Evolutionary conservation across 176 grass and related monocot species (phyloP).

Genomic region (Oryza australiensis): DNA sequence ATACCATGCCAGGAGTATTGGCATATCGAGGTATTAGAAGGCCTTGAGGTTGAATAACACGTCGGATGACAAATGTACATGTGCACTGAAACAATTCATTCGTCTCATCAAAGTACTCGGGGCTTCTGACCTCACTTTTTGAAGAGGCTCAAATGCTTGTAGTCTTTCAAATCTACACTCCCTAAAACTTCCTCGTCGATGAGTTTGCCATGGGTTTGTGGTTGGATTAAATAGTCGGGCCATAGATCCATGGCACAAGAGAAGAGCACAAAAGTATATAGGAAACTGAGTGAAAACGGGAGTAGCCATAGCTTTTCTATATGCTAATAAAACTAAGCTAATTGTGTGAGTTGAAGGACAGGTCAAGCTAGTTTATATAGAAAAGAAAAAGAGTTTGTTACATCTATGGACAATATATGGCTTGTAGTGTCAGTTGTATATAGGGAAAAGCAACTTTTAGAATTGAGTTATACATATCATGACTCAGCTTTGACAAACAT

Average conservation of each 20-base stretch:
- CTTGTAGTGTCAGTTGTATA: background rate
- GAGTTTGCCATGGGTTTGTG: background rate
- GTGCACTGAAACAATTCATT: constrained; percentile 43
- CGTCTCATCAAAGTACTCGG: constrained; percentile 46
- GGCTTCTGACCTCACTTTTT: constrained; percentile 36
- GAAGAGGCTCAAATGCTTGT: background rate
- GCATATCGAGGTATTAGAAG: background rate
- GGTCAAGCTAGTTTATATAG: constrained; percentile 20
- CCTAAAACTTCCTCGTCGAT: background rate
- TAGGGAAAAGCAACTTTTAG: background rate
- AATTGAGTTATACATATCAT: background rate
- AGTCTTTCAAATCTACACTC: background rate
- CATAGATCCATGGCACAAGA: background rate
- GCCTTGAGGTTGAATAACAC: background rate
- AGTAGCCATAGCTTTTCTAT: constrained; percentile 21
- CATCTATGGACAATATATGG: background rate
- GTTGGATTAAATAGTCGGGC: background rate
- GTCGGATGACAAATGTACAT: background rate
- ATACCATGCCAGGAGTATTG: background rate
- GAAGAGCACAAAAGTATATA: constrained; percentile 7
- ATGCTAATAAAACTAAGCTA: background rate
- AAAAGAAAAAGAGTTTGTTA: constrained; percentile 8
- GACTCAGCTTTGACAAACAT: background rate
- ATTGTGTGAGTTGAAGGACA: background rate
- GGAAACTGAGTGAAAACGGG: background rate